A percentile compares a stretch with the other conserved stretches of the same genome.
These are phyloP conservation scores for Macroventuria anomochaeta DNA, from an alignment of 2,329 filamentous ascomycete species.

Conservation along the genomic window DNA sequence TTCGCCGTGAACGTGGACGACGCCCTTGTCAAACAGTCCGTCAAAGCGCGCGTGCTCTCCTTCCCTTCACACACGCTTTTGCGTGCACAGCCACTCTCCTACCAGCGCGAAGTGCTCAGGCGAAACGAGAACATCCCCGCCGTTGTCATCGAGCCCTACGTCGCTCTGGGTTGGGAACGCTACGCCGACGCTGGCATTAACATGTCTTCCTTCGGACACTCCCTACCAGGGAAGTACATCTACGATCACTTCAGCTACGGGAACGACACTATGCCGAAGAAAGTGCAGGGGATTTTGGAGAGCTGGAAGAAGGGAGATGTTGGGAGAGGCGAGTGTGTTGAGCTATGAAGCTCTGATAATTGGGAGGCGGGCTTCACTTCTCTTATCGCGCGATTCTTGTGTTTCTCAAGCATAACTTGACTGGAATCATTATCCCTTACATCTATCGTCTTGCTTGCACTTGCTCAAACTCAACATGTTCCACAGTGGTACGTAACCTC, in stretches of 20 bases:
- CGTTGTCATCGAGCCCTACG: conserved; percentile 67
- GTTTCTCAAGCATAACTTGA: too few species aligned
- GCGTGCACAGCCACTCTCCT: conserved; percentile 54
- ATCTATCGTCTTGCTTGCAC: too few species aligned
- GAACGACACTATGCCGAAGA: conserved; percentile 51
- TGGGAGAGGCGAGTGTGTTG: conserved; percentile 39
- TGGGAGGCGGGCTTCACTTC: too few species aligned
- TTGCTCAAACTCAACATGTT: too few species aligned
- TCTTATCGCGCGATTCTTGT: too few species aligned
- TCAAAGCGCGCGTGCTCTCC: conserved; percentile 56
- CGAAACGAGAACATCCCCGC: conserved; percentile 51
- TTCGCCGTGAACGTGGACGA: conserved; percentile 52
- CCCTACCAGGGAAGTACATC: conserved; percentile 60
- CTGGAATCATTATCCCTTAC: too few species aligned
- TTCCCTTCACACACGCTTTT: conserved; percentile 61
- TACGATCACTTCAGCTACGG: conserved; percentile 65
- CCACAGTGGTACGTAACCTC: too few species aligned
- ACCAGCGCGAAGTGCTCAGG: conserved; percentile 56
- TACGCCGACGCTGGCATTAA: conserved; percentile 64
- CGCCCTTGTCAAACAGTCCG: conserved; percentile 38
- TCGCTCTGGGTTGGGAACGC: conserved; percentile 64
- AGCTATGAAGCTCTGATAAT: conserved; percentile 29
- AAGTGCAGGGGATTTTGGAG: conserved; percentile 46
- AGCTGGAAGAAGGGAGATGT: conserved; percentile 46
- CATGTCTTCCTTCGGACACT: conserved; percentile 63